A percentile compares a stretch with the other conserved stretches of the same genome.
Evolutionary conservation across 257 asterid genomes (phyloP).

Genomic region (Jacaranda copaia): DNA sequence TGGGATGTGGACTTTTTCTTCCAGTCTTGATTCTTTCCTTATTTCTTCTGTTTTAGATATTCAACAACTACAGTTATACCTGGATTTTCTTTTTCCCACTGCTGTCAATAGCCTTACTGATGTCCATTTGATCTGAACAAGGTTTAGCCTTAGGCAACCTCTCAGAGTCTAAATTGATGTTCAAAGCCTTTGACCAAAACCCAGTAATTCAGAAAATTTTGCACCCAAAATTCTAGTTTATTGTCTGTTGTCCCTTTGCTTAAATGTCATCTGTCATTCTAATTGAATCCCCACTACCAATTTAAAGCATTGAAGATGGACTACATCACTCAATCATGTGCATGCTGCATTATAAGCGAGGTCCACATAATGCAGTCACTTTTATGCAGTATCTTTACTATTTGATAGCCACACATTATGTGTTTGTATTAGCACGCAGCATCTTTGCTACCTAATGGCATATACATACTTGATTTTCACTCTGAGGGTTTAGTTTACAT

Average conservation of each 20-base stretch:
- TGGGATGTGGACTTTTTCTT: conserved; percentile 1
- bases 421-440: background rate
- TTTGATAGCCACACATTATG: background rate
- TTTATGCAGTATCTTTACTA: background rate
- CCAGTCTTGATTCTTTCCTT: background rate
- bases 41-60: conserved; percentile 7
- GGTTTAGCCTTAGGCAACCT: background rate
- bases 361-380: background rate
- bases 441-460: conserved; percentile 10
- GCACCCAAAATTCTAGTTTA: background rate
- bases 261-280: background rate
- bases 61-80: background rate
- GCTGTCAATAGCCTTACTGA: background rate
- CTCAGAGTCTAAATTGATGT: background rate
- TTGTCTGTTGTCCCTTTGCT: background rate
- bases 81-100: background rate
- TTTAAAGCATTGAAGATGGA: background rate
- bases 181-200: background rate
- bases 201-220: background rate
- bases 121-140: background rate
- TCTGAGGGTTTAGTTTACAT: conserved; percentile 19
- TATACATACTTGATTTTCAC: conserved; percentile 2
- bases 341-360: background rate
- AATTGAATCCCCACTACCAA: background rate
- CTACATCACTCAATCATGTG: background rate